Conservation (phyloP, 2,329 filamentous ascomycete genomes). For the Arthrobotrys sinensis region DNA sequence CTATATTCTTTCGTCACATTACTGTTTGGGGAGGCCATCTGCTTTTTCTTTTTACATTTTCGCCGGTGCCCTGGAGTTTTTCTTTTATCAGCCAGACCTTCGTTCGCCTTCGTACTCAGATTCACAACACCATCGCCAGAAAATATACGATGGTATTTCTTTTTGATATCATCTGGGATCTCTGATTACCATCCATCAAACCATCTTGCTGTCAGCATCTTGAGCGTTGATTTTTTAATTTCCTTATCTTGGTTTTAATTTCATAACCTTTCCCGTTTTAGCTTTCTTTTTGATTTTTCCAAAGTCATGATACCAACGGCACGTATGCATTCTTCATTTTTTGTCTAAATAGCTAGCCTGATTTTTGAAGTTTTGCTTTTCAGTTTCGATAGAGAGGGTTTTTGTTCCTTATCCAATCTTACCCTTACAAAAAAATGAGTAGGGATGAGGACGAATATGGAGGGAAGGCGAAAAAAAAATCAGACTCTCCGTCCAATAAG, state of each 20-base stretch:
- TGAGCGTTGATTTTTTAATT: slow-evolving; percentile 47
- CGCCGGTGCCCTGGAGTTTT: slow-evolving; percentile 55
- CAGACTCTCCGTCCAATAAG: slow-evolving; percentile 39
- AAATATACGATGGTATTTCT: slow-evolving; percentile 47
- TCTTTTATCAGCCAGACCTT: slow-evolving; percentile 24
- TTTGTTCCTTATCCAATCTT: slow-evolving; percentile 54
- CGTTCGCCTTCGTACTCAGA: slow-evolving; percentile 22
- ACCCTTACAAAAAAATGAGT: slow-evolving; percentile 37
- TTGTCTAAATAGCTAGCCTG: slow-evolving; percentile 14
- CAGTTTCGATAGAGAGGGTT: slow-evolving; percentile 58
- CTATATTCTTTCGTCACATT: slow-evolving; percentile 20
- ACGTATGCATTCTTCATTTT: slow-evolving; percentile 47
- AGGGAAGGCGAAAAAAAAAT: slow-evolving; percentile 25
- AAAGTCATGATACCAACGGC: slow-evolving; percentile 60
- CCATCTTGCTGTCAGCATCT: slow-evolving; percentile 34
- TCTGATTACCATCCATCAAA: slow-evolving; percentile 33
- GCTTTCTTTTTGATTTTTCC: slow-evolving; percentile 31
- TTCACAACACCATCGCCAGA: slow-evolving; percentile 45
- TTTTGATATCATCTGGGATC: slow-evolving; percentile 34
- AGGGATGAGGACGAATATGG: slow-evolving; percentile 18
- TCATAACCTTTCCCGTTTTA: slow-evolving; percentile 35
- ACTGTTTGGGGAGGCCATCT: slow-evolving; percentile 42
- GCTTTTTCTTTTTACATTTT: slow-evolving; percentile 33
- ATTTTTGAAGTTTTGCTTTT: slow-evolving; percentile 41
- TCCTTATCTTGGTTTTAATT: slow-evolving; percentile 51